Base-by-base conservation (phyloP, 164 flowering plant genomes). In the Protea cynaroides region DNA sequence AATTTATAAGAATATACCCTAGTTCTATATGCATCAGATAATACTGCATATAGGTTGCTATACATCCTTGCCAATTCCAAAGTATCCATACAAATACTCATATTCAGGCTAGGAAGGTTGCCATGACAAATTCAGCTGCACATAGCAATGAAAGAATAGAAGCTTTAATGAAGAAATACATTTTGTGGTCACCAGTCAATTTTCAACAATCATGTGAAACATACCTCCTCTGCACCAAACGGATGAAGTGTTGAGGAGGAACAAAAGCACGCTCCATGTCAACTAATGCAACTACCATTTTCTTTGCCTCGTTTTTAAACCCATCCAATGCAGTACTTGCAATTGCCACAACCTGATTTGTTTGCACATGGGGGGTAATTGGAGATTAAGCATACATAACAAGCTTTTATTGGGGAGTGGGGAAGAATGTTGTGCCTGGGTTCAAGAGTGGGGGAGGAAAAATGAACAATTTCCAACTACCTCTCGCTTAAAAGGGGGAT, bases 211-310 rank as follows among this genome's bases (percentile, higher is more conserved):
- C 17, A 40, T 11, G 52, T 36, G 4, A 49, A 38, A 19, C 63
- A 51, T 87, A 90, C 99, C 97, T 75, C 76, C 98, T 83, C 65
- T 95, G 99, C 59, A 95, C 97, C 66, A 92, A 75, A 59, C 99
- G 99, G 47, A 95, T 90, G 72, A 92, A 95, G 66, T 95, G 99
- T 72, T 95, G 98, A 25, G 99, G 98, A 62, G 99, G 99, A 65
- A 95, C 98, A 81, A 90, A 95, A 55, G 91, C 99, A 49, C 99
- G 85, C 76, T 95, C 99, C 99, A 95, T 95, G 75, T 95, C 99
- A 61, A 95, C 99, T 55, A 95, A 74, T 21, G 94, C 98, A 76
- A 90, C 89, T 53, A 95, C 99, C 99, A 95, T 95, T 69, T 87
- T 92, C 70, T 88, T 95, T 8, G 99, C 97, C 71, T 95, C 96